These are phyloP conservation scores for Mikania micrantha DNA, from an alignment of 129 eudicot genomes.

Conservation along the genomic window DNA sequence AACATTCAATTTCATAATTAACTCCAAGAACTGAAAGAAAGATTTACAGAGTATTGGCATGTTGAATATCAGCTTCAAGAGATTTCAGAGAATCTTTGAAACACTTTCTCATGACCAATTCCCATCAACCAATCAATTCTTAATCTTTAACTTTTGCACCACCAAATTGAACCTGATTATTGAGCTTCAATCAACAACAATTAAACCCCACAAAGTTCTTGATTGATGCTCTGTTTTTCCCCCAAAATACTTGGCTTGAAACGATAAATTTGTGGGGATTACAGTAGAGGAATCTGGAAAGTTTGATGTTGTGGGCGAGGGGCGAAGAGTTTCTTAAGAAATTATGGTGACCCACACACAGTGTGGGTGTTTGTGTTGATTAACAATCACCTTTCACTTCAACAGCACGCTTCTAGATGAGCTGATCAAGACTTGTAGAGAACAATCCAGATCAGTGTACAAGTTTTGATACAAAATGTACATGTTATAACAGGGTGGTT, in stretches of 20 bases:
- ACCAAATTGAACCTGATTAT: no score
- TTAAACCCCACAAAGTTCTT: not conserved
- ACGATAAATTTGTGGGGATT: not conserved
- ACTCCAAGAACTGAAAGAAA: not conserved
- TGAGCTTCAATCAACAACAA: no score
- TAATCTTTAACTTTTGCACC: no score
- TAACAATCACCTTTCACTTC: conserved; percentile 31
- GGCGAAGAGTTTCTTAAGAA: no score
- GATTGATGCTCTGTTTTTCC: conserved; percentile 18
- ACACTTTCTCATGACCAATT: conserved; percentile 60
- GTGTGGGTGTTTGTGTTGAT: conserved; percentile 11
- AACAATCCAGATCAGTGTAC: not conserved
- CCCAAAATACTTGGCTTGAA: conserved; percentile 11
- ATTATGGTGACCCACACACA: conserved; percentile 13
- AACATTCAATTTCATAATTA: not conserved
- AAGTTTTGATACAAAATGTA: not conserved
- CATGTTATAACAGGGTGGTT: not conserved
- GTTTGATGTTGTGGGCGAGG: no score
- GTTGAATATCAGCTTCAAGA: conserved; percentile 91
- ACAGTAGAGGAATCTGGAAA: conserved; percentile 24
- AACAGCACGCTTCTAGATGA: conserved; percentile 42
- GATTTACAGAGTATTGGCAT: conserved; percentile 77
- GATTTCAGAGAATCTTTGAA: conserved; percentile 85
- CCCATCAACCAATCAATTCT: conserved; percentile 43
- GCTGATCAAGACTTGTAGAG: not conserved